A percentile compares a stretch with the other conserved stretches of the same genome.
phyloP scores from a whole-genome alignment of 169 alveolate species.

The Toxoplasma gondii region DNA sequence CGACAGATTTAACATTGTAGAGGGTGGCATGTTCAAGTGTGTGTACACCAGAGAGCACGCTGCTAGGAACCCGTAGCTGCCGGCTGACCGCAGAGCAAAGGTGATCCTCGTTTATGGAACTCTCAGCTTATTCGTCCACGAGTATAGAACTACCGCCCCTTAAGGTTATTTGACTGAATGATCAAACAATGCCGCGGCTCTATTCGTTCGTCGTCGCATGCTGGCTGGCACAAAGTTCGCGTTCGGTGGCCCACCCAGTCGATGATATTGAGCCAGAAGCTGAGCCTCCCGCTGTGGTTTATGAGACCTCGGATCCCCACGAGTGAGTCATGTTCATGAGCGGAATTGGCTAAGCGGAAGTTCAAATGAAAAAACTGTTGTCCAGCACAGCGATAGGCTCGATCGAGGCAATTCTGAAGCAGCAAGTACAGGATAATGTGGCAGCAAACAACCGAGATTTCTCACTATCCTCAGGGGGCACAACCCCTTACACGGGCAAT shows the following conservation, averaged over 20 bases:
- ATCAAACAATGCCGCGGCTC: not conserved
- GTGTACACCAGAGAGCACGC: too few relatives aligned
- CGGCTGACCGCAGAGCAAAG: too few relatives aligned
- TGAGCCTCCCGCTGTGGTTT: not conserved
- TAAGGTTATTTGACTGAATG: not conserved
- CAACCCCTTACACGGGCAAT: not conserved
- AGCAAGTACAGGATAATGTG: constrained; percentile 1
- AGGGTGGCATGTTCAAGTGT: too few relatives aligned
- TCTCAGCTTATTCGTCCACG: too few relatives aligned
- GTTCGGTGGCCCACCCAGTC: not conserved
- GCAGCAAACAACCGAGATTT: not conserved
- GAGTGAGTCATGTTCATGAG: not conserved
- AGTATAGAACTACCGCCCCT: not conserved
- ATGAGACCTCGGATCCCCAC: not conserved
- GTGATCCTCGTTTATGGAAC: too few relatives aligned
- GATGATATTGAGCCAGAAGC: constrained; percentile 52
- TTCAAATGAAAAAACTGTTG: too few relatives aligned
- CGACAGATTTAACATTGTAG: too few relatives aligned
- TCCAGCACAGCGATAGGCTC: not conserved
- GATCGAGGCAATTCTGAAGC: not conserved
- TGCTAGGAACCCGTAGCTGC: too few relatives aligned
- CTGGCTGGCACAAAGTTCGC: not conserved
- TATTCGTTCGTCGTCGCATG: not conserved
- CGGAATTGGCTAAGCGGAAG: not conserved
- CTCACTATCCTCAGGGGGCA: not conserved